Evolutionary conservation across 495 filamentous ascomycete genomes (phyloP), one percentile per base, ranked within the genome.

Genomic region (Podospora conica): DNA sequence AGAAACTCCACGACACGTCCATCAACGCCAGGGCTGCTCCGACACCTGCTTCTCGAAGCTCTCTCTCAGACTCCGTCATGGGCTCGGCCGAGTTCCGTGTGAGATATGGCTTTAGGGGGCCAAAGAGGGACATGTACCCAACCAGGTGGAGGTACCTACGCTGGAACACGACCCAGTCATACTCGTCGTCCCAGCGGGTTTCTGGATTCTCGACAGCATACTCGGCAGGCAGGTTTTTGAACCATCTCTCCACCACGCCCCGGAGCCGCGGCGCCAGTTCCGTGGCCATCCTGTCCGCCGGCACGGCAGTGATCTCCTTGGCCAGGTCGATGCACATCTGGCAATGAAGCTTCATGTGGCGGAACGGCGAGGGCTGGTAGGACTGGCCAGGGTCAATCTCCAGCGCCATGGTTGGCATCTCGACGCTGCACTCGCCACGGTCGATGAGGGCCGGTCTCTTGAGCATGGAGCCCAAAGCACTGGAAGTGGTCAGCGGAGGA

Each of bases 71-170:
- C 7, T 78, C 61, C 9, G 73, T 66, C 53, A 76, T 69, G 9
- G 70, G 71, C 12, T 72, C 27, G 20, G 60, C 68, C 6, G 73
- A 75, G 55, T 64, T 75, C n/a, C 68, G 73, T 15, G 75, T 77
- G 24, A 85, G 70, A 58, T 76, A 82, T 21, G 72, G 70, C 66
- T 82, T 82, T 25, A 84, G 68, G 15, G 77, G 77, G 57, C 76
- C 68, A 15, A 84, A 71, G 67, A 81, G 73, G 3, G 74, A 77
- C 76, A 83, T 79, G 64, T 80, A 79, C 10, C 78, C 79, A 40
- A 82, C 74, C 28, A 80, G 73, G 66, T 84, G 78, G 24, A 85
- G 69, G 60, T 84, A 82, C 15, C 71, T 73, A 23, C 83, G 82
- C 56, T 85, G 83, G 57, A 81, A 78, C 9, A 78, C 70, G 29